A percentile compares a stretch with the other conserved stretches of the same genome.
phyloP scores from a whole-genome alignment of 2,329 filamentous ascomycete genomes.

The Aspergillus felis region DNA sequence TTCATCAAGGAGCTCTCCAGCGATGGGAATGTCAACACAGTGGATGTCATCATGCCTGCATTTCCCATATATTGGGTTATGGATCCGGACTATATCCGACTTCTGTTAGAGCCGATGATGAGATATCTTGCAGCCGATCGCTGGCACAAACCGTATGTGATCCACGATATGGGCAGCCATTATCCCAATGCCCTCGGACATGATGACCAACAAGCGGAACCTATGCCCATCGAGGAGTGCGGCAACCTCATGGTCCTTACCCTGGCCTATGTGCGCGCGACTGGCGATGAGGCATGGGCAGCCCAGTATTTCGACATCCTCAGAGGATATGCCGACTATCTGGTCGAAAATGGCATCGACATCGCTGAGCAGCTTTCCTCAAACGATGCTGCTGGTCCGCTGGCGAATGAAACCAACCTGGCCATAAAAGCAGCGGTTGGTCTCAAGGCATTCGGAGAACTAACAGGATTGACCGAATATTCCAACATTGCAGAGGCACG shows the following conservation, averaged over 20 bases:
- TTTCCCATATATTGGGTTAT: constrained; percentile 43
- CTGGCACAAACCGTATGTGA: constrained; percentile 36
- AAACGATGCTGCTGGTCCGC: constrained; percentile 40
- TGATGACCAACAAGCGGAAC: constrained; percentile 35
- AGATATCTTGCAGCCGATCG: constrained; percentile 38
- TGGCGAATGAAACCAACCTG: constrained; percentile 45
- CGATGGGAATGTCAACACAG: constrained; percentile 42
- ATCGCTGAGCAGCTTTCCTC: constrained; percentile 40
- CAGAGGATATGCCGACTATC: constrained; percentile 39
- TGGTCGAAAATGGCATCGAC: constrained; percentile 38
- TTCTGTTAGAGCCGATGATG: constrained; percentile 44
- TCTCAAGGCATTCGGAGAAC: constrained; percentile 42
- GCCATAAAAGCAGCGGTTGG: constrained; percentile 47
- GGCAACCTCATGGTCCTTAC: constrained; percentile 39
- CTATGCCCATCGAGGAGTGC: constrained; percentile 42
- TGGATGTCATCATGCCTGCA: constrained; percentile 42
- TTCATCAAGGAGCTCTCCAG: constrained; percentile 45
- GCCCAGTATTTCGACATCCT: constrained; percentile 33
- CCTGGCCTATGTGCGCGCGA: constrained; percentile 36
- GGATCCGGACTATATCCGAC: constrained; percentile 41
- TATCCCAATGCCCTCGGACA: constrained; percentile 43
- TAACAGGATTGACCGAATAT: constrained; percentile 37
- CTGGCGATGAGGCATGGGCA: constrained; percentile 37
- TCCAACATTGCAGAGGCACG: constrained; percentile 32
- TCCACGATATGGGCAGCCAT: constrained; percentile 40